Evolutionary conservation across 78 protist genomes (phyloP).

Genomic region (Dictyostelium firmibasis): DNA sequence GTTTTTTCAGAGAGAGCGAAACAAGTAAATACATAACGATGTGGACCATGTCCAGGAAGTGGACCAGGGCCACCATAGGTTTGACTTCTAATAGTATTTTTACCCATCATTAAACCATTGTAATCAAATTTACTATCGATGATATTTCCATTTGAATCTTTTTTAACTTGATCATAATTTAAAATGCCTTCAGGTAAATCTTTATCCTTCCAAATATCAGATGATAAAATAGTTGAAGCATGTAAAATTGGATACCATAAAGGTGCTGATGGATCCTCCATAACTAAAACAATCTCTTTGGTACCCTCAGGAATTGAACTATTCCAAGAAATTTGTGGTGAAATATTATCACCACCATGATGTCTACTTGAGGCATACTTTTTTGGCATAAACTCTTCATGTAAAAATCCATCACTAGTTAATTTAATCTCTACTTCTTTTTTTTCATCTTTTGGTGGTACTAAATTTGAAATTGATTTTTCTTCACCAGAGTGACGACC

Average conservation of each 20-base stretch:
- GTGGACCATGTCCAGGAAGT: background rate
- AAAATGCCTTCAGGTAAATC: background rate
- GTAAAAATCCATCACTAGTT: background rate
- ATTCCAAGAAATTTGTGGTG: background rate
- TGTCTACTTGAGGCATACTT: background rate
- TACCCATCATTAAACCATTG: background rate
- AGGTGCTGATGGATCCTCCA: background rate
- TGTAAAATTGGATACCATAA: background rate
- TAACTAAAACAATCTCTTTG: background rate
- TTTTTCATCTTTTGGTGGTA: background rate
- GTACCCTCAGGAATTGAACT: background rate
- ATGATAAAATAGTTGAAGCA: background rate
- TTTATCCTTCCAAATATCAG: background rate
- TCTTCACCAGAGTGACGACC: background rate
- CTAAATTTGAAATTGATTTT: background rate
- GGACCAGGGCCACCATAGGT: background rate
- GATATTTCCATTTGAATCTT: background rate
- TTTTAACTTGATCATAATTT: background rate
- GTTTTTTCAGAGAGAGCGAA: background rate
- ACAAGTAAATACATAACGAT: background rate
- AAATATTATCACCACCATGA: background rate
- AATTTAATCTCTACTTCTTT: background rate
- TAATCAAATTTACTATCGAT: background rate
- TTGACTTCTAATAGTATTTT: background rate
- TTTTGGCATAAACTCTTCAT: background rate